A percentile compares a stretch with the other conserved stretches of the same genome.
Conservation (phyloP, 495 filamentous ascomycete species). For the Penicillium antarcticum region DNA sequence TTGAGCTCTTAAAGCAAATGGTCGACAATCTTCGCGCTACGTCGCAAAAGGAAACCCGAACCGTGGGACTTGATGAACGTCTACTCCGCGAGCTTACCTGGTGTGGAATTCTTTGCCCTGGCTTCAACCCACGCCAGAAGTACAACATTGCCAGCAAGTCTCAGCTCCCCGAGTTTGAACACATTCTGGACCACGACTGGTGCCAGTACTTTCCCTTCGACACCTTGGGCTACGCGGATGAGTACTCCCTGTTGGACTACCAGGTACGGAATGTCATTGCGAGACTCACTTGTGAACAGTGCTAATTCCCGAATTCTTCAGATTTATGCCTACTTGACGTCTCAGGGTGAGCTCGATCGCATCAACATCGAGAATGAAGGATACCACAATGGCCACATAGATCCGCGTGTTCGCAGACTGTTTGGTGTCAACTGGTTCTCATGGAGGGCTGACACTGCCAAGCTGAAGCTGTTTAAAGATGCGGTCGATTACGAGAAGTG, state of each 20-base stretch:
- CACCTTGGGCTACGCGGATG: conserved; percentile 9
- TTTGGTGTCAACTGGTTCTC: conserved; percentile 7
- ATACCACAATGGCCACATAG: background rate
- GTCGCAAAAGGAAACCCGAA: conserved; percentile 21
- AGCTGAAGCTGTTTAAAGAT: background rate
- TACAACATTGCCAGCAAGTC: conserved; percentile 25
- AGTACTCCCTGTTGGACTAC: background rate
- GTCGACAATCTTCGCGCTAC: conserved; percentile 42
- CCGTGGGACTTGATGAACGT: conserved; percentile 46
- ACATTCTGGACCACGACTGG: conserved; percentile 6
- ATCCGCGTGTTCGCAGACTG: background rate
- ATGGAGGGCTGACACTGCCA: background rate
- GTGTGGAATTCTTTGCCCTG: conserved; percentile 58
- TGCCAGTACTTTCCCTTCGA: conserved; percentile 23
- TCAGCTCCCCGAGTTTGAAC: conserved; percentile 12
- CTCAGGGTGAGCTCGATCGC: background rate
- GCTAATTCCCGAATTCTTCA: background rate
- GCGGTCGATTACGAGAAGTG: conserved; percentile 4
- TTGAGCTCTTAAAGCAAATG: conserved; percentile 24
- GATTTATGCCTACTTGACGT: conserved; percentile 7
- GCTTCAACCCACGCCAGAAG: conserved; percentile 60
- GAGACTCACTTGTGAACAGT: background rate
- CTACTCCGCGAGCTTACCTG: conserved; percentile 57
- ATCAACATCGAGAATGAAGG: background rate
- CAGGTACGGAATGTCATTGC: background rate